Percentiles rank a stretch among this genome's conserved stretches.
These are phyloP conservation scores for Cladosporium sp. DNA, from an alignment of 2,329 filamentous ascomycete genomes.

Conservation along the genomic window DNA sequence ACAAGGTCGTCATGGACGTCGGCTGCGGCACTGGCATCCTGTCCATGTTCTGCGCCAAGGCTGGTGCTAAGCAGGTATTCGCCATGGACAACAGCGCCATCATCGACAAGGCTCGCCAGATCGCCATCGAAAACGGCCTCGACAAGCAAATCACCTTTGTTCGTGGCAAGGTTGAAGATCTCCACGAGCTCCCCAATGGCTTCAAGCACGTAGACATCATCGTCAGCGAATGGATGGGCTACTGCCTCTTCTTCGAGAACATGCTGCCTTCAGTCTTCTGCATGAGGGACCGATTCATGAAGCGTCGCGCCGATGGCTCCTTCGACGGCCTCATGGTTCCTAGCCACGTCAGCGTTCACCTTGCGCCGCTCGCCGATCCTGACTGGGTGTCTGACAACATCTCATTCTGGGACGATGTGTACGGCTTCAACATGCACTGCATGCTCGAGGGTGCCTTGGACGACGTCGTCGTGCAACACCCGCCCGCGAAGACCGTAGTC, in stretches of 20 bases:
- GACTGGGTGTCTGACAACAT: conserved; percentile 75
- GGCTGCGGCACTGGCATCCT: conserved; percentile 80
- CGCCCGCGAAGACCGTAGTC: conserved; percentile 11
- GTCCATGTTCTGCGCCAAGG: conserved; percentile 90
- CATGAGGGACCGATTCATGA: conserved; percentile 81
- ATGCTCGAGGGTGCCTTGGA: conserved; percentile 82
- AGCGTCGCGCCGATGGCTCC: conserved; percentile 24
- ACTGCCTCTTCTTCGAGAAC: conserved; percentile 86
- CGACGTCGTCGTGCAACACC: conserved; percentile 48
- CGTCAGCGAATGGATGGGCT: conserved; percentile 97
- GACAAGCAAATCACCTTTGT: conserved; percentile 71
- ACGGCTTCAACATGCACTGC: conserved; percentile 88
- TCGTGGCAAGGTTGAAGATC: conserved; percentile 83
- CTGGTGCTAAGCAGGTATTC: conserved; percentile 79
- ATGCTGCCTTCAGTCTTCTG: conserved; percentile 93
- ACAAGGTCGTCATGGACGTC: conserved; percentile 84
- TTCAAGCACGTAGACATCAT: conserved; percentile 86
- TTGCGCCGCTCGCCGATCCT: conserved; percentile 74
- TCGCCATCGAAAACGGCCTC: conserved; percentile 76
- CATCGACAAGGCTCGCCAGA: conserved; percentile 79
- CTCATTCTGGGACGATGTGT: conserved; percentile 85
- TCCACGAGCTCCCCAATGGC: conserved; percentile 55
- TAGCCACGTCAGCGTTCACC: conserved; percentile 75
- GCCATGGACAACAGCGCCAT: conserved; percentile 92
- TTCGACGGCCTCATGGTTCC: conserved; percentile 80